A percentile compares a stretch with the other conserved stretches of the same genome.
These are phyloP conservation scores for Sporisorium sorghi DNA, from an alignment of 1,284 basidiomycete genomes.

Conservation along the genomic window DNA sequence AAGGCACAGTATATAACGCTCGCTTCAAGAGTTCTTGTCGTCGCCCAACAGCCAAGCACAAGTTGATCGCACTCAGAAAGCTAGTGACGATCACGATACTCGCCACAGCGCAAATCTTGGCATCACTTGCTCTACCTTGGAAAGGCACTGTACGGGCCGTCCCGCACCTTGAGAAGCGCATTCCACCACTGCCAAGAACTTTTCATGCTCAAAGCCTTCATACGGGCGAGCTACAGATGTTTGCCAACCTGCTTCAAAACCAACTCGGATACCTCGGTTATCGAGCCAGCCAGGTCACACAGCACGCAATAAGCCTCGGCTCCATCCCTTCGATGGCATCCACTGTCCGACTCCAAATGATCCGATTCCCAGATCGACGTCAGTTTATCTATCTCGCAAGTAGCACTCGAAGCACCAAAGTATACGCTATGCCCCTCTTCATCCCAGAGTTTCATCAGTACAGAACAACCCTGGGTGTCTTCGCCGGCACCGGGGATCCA, in stretches of 20 bases:
- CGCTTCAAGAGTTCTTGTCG: too few relatives aligned
- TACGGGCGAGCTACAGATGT: neutral
- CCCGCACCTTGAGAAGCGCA: too few relatives aligned
- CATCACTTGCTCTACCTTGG: too few relatives aligned
- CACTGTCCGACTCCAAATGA: neutral
- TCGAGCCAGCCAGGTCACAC: neutral
- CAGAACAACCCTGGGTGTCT: neutral
- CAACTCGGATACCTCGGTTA: neutral
- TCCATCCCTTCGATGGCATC: neutral
- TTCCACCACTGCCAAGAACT: too few relatives aligned
- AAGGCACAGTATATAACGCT: too few relatives aligned
- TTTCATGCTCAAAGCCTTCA: neutral
- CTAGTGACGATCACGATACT: too few relatives aligned
- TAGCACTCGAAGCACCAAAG: neutral
- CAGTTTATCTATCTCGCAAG: constrained; percentile 2
- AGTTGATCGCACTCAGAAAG: too few relatives aligned
- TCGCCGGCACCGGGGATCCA: neutral
- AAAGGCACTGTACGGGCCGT: too few relatives aligned
- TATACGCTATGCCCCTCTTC: constrained; percentile 3
- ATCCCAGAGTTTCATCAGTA: neutral
- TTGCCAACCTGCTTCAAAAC: neutral
- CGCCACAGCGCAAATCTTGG: too few relatives aligned
- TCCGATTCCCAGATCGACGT: neutral
- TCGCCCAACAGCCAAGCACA: too few relatives aligned
- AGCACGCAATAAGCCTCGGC: neutral